Evolutionary conservation across 1,139 yeast genomes (phyloP).

Genomic region (Pichia cactophila): DNA sequence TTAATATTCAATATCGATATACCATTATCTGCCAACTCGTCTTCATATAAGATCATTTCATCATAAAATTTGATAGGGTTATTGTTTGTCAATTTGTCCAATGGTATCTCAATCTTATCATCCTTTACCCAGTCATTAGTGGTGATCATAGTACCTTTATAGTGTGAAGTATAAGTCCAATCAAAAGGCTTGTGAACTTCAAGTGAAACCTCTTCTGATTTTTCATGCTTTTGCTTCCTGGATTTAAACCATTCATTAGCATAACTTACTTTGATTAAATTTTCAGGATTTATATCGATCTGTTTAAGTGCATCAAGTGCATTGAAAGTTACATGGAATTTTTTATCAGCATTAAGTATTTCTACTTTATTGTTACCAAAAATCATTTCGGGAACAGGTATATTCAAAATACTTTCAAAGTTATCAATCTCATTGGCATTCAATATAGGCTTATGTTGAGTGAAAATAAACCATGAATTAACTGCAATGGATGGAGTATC

Average conservation of each 20-base stretch:
- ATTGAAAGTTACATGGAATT: conserved; percentile 48
- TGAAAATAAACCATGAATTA: conserved; percentile 43
- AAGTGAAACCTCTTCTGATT: conserved; percentile 32
- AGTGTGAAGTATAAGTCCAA: conserved; percentile 89
- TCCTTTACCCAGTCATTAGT: conserved; percentile 11
- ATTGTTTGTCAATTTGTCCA: conserved; percentile 54
- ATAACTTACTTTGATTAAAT: conserved; percentile 65
- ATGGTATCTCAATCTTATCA: conserved; percentile 45
- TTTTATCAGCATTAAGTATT: conserved; percentile 14
- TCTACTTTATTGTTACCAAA: conserved; percentile 81
- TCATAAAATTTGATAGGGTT: conserved; percentile 88
- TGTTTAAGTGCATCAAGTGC: conserved; percentile 73
- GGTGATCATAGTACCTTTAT: conserved; percentile 49
- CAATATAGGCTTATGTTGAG: conserved; percentile 70
- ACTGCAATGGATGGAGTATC: conserved; percentile 62
- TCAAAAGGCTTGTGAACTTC: conserved; percentile 75
- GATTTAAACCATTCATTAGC: conserved; percentile 83
- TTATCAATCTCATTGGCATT: conserved; percentile 67
- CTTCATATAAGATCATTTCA: conserved; percentile 83
- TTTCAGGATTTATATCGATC: conserved; percentile 41
- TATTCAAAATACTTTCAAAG: conserved; percentile 46
- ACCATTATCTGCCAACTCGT: conserved; percentile 95
- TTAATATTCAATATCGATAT: conserved; percentile 70
- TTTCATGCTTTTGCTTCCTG: conserved; percentile 35
- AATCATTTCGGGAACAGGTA: conserved; percentile 96